These are phyloP conservation scores for Naganishia albida DNA, from an alignment of 1,284 basidiomycete species.

Conservation along the genomic window DNA sequence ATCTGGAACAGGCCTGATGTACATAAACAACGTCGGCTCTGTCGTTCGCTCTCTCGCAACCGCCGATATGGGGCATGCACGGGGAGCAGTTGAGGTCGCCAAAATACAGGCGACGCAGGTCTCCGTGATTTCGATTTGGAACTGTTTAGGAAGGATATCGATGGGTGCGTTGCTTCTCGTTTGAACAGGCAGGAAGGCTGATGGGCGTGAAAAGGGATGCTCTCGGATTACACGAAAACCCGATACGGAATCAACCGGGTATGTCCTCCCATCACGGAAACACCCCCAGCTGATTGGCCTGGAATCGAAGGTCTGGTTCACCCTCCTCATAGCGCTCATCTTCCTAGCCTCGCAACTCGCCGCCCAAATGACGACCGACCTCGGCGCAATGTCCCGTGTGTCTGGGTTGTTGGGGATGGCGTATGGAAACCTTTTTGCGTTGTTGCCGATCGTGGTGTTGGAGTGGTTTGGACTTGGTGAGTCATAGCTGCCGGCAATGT, in stretches of 20 bases:
- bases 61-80: conserved; percentile 49
- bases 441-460: conserved; percentile 72
- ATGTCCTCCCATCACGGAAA: neutral
- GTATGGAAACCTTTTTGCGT: conserved; percentile 76
- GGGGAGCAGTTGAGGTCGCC: conserved; percentile 67
- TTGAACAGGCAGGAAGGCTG: conserved; percentile 51
- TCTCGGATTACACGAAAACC: conserved; percentile 22
- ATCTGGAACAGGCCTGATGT: conserved; percentile 85
- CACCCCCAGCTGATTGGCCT: neutral
- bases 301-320: conserved; percentile 60
- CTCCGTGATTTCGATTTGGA: conserved; percentile 78
- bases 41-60: conserved; percentile 82
- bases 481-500: neutral
- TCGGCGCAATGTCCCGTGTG: conserved; percentile 70
- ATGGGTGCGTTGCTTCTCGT: conserved; percentile 61
- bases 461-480: conserved; percentile 73
- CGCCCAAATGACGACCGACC: conserved; percentile 62
- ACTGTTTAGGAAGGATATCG: conserved; percentile 75
- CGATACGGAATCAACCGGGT: conserved; percentile 15
- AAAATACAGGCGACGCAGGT: conserved; percentile 84
- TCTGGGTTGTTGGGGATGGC: conserved; percentile 70
- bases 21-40: conserved; percentile 94
- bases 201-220: conserved; percentile 3
- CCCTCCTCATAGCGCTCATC: conserved; percentile 65
- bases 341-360: conserved; percentile 71